Conservation (phyloP, 495 filamentous ascomycete genomes). For the Rhypophila decipiens region DNA sequence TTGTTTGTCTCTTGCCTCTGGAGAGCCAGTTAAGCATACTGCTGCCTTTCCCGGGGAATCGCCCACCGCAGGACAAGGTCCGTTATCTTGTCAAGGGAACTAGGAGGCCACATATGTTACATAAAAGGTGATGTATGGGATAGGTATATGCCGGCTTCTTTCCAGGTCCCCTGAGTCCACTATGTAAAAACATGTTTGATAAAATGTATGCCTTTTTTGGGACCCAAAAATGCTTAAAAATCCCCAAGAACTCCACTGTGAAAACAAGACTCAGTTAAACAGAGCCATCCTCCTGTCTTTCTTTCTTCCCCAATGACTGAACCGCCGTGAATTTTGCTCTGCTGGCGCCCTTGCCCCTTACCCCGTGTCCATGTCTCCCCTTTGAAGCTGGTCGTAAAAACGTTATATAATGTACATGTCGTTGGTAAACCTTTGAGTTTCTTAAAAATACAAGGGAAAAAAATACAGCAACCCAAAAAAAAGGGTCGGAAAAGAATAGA, state of each 20-base stretch:
- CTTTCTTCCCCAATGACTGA: background rate
- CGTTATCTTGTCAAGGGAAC: background rate
- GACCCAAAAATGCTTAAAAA: background rate
- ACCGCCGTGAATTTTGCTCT: background rate
- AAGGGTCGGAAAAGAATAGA: background rate
- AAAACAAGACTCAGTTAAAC: background rate
- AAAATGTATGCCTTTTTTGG: too few relatives aligned
- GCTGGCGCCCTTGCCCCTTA: background rate
- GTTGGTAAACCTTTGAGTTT: background rate
- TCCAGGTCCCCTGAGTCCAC: too few relatives aligned
- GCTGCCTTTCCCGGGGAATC: background rate
- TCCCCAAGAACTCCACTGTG: background rate
- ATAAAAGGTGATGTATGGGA: too few relatives aligned
- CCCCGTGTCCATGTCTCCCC: background rate
- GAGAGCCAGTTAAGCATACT: too few relatives aligned
- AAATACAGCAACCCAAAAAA: constrained; percentile 5
- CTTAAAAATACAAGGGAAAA: constrained; percentile 11
- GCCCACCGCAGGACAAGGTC: background rate
- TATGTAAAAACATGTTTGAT: too few relatives aligned
- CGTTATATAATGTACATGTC: constrained; percentile 11
- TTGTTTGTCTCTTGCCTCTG: background rate
- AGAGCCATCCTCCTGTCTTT: background rate
- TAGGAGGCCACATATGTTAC: too few relatives aligned
- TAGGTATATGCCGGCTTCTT: too few relatives aligned
- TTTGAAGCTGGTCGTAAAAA: constrained; percentile 11